Conservation (phyloP, 768 basidiomycete genomes). For the Leucocoprinus birnbaumii region DNA sequence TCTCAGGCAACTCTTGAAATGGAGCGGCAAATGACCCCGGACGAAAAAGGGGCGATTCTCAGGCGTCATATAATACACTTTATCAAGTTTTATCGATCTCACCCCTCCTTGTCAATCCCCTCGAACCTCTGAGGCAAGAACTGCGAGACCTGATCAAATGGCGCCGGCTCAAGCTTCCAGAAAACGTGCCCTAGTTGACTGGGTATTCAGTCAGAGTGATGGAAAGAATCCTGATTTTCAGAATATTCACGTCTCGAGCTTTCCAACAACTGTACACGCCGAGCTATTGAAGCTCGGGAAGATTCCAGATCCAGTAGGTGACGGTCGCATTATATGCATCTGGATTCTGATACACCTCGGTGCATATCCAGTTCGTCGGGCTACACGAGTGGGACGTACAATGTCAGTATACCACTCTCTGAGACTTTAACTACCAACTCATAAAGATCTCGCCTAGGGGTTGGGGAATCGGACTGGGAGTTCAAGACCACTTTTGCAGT, state of each 20-base stretch:
- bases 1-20: not conserved
- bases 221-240: not conserved
- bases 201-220: not conserved
- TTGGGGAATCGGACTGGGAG: slow-evolving; percentile 84
- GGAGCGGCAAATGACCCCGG: not conserved
- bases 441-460: too few relatives aligned
- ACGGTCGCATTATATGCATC: not conserved
- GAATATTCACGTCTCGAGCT: slow-evolving; percentile 65
- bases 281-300: slow-evolving; percentile 71
- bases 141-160: too few relatives aligned
- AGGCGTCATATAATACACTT: not conserved
- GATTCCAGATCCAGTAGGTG: slow-evolving; percentile 80
- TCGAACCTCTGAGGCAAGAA: too few relatives aligned
- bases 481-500: slow-evolving; percentile 70
- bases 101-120: not conserved
- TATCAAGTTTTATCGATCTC: not conserved
- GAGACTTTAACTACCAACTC: too few relatives aligned
- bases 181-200: not conserved
- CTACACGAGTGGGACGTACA: slow-evolving; percentile 89
- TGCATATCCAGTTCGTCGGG: slow-evolving; percentile 55
- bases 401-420: slow-evolving; percentile 45
- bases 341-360: not conserved
- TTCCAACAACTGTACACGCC: slow-evolving; percentile 87
- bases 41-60: not conserved
- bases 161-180: not conserved